Percentiles rank a stretch among this genome's conserved stretches.
Conservation (phyloP, 768 basidiomycete genomes). For the Auriculariales sp. region DNA sequence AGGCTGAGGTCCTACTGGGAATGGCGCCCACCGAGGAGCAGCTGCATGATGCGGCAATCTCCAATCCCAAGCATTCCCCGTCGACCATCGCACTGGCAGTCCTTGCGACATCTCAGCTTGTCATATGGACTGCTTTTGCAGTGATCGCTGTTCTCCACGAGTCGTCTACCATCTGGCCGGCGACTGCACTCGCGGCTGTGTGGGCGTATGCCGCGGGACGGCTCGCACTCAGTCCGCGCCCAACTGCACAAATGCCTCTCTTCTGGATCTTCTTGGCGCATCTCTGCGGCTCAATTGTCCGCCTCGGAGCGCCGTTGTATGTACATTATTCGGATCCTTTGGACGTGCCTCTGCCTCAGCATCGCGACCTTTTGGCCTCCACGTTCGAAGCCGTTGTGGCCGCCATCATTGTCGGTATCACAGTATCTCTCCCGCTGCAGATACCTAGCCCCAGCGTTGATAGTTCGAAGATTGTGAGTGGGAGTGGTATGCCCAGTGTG, state of each 20-base stretch:
- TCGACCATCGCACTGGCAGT: conserved; percentile 45
- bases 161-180: conserved; percentile 23
- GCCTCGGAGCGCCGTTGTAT: conserved; percentile 40
- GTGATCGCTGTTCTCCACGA: conserved; percentile 33
- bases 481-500: background rate
- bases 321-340: conserved; percentile 20
- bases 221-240: no score
- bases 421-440: conserved; percentile 59
- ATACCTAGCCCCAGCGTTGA: conserved; percentile 39
- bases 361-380: conserved; percentile 12
- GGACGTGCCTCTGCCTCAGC: conserved; percentile 26
- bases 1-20: conserved; percentile 10
- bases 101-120: conserved; percentile 38
- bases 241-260: conserved; percentile 50
- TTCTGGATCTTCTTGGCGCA: conserved; percentile 41
- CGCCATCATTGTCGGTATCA: conserved; percentile 26
- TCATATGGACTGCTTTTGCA: conserved; percentile 52
- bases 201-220: no score
- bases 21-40: no score
- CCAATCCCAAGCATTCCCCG: conserved; percentile 18
- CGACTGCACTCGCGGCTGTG: conserved; percentile 24
- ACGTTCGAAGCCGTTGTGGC: conserved; percentile 31
- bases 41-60: background rate
- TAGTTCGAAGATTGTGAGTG: conserved; percentile 49
- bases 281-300: conserved; percentile 28